Evolutionary conservation across 768 basidiomycete species (phyloP).

Genomic region (Bullera alba): DNA sequence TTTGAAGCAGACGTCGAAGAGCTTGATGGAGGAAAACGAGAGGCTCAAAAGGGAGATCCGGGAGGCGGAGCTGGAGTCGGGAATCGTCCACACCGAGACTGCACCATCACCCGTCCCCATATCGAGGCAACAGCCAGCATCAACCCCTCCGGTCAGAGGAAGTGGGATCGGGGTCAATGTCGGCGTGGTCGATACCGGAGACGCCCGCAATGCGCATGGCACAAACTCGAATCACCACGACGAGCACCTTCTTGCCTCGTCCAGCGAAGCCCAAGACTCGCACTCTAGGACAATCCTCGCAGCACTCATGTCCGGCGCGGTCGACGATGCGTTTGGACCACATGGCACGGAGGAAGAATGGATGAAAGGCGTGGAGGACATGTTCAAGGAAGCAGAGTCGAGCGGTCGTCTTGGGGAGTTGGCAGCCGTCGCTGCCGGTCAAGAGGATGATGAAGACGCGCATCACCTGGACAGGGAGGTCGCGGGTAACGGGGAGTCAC

Average conservation of each 20-base stretch:
- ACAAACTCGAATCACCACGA: not conserved
- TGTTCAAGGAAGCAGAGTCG: conserved; percentile 23
- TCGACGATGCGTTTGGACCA: conserved; percentile 10
- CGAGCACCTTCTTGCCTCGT: not conserved
- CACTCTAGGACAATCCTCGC: conserved; percentile 34
- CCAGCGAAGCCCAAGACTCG: conserved; percentile 7
- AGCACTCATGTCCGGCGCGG: conserved; percentile 28
- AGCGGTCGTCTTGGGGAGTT: conserved; percentile 32
- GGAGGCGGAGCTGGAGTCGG: conserved; percentile 11
- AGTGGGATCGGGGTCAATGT: not conserved
- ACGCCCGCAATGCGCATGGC: not conserved
- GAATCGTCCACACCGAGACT: not conserved
- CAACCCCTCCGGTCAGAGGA: not conserved
- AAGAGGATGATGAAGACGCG: conserved; percentile 3
- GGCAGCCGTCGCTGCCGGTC: conserved; percentile 30
- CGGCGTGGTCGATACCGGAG: not conserved
- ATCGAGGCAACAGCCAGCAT: not conserved
- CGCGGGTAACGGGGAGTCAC: not conserved
- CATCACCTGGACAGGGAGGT: not conserved
- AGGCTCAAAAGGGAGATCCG: conserved; percentile 24
- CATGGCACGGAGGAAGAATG: conserved; percentile 15
- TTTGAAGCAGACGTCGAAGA: conserved; percentile 23
- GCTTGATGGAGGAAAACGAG: conserved; percentile 30
- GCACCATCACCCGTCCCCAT: too few species aligned
- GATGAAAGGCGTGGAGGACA: conserved; percentile 28